Percentiles rank a stretch among this genome's conserved stretches.
phyloP scores from a whole-genome alignment of 108 stramenopile species.

The Cyclostephanos invisitatus region DNA sequence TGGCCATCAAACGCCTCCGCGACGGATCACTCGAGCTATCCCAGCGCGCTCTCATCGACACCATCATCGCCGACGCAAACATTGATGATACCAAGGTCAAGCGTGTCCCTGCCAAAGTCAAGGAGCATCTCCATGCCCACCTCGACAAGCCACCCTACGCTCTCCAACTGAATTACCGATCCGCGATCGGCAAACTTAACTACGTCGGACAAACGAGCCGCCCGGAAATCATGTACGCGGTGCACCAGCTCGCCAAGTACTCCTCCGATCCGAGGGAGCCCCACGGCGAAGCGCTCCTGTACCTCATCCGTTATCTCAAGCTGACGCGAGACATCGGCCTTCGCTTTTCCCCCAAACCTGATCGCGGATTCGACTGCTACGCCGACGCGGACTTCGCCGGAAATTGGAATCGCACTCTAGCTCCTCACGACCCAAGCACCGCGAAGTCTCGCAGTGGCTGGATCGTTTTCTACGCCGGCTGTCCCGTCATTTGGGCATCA shows the following conservation, averaged over 20 bases:
- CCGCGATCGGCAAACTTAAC: constrained; percentile 42
- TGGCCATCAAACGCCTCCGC: constrained; percentile 25
- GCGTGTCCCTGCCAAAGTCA: neutral
- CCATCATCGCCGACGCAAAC: constrained; percentile 20
- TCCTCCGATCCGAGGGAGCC: constrained; percentile 6
- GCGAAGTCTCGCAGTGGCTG: constrained; percentile 4
- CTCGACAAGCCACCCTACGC: neutral
- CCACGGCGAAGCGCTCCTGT: constrained; percentile 21
- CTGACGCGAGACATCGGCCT: constrained; percentile 21
- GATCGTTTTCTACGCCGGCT: constrained; percentile 35
- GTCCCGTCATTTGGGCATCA: constrained; percentile 11
- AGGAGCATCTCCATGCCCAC: neutral
- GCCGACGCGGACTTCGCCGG: constrained; percentile 2
- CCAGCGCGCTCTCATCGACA: constrained; percentile 53
- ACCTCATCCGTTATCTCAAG: constrained; percentile 18
- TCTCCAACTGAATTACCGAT: constrained; percentile 36
- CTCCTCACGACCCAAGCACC: neutral
- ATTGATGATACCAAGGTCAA: neutral
- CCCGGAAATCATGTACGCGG: constrained; percentile 47
- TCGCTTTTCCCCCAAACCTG: neutral
- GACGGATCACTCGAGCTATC: constrained; percentile 41
- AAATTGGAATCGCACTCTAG: neutral
- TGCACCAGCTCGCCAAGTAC: constrained; percentile 17
- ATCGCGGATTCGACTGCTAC: constrained; percentile 9
- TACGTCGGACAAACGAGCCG: constrained; percentile 33